phyloP scores from a whole-genome alignment of 2,329 filamentous ascomycete genomes.

The Fonsecaea monophora region DNA sequence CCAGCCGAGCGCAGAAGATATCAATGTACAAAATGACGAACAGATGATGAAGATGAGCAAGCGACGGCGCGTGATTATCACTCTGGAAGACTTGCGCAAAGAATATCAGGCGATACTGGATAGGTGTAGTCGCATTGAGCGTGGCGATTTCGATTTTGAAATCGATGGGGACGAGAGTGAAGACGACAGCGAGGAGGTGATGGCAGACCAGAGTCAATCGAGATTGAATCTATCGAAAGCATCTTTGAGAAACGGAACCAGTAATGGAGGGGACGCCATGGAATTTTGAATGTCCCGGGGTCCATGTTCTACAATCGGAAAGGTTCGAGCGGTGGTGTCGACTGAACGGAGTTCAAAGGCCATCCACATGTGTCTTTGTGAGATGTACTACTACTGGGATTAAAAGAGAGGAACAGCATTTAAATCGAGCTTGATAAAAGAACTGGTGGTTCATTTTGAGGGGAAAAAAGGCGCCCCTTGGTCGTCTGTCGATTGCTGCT shows the following conservation, averaged over 20 bases:
- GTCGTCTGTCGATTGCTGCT: no score
- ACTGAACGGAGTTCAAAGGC: background rate
- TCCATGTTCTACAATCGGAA: background rate
- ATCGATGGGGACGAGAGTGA: conserved; percentile 41
- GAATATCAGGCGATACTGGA: conserved; percentile 92
- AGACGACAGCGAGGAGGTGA: conserved; percentile 27
- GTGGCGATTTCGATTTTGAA: conserved; percentile 83
- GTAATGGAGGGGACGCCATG: conserved; percentile 20
- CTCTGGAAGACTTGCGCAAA: conserved; percentile 81
- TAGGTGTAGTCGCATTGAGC: conserved; percentile 82
- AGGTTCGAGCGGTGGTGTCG: background rate
- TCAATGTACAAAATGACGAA: conserved; percentile 9
- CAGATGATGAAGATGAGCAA: conserved; percentile 29
- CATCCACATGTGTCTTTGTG: background rate
- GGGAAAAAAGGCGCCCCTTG: no score
- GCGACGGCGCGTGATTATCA: conserved; percentile 73
- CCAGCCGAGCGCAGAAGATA: conserved; percentile 17
- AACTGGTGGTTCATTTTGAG: background rate
- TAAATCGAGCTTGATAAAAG: background rate
- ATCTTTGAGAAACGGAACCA: conserved; percentile 8
- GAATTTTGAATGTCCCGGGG: conserved; percentile 7
- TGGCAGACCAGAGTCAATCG: conserved; percentile 24
- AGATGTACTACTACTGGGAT: background rate
- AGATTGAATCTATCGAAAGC: conserved; percentile 32
- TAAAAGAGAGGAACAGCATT: no score